Evolutionary conservation across 2,329 filamentous ascomycete genomes (phyloP), one percentile per base, ranked within the genome.

Genomic region (Alternaria panax): DNA sequence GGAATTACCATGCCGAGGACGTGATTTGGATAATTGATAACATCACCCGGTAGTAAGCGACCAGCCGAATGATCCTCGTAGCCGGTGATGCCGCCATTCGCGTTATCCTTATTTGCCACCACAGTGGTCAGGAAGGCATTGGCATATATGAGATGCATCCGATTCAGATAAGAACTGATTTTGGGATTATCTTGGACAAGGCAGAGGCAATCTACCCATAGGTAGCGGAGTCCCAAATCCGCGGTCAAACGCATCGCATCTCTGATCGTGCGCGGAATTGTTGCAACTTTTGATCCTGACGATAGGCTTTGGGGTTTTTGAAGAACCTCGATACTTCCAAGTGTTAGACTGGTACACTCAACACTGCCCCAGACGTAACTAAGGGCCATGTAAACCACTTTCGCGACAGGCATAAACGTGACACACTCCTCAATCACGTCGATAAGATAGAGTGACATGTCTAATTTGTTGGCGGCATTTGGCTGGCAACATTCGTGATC

Each of bases 161-260:
- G 38, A 14, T 24, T 11, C 18, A 41, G 11, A 12, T 22, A 41
- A 12, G 12, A 20, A 12, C 38, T 9, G 12, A 41, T 4, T 5
- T 11, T 4, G 12, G 38, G 38, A 22, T 41, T 20, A 12, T 41
- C 38, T 12, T 48, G 45, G 2, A 12, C n/a, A 12, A 48, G 5
- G 9, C 45, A 48, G 60, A 58, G 57, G 62, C 8, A 69, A 67
- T 34, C 61, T 48, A 48, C 45, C 45, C 45, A 34, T 4, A 48
- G 8, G 20, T 48, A 48, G 18, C 45, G 45, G 14, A 48, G 11
- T 16, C 16, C 45, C 27, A 48, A 20, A 7, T 48, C 24, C 7
- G 27, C 28, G 12, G 45, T 48, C n/a, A 48, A n/a, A 14, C 28
- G 45, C 45, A 48, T 48, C 4, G 45, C 45, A 34, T 48, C 45